Conservation (phyloP, 192 early-diverging fungal genomes). For the Haplosporangium gracile region DNA sequence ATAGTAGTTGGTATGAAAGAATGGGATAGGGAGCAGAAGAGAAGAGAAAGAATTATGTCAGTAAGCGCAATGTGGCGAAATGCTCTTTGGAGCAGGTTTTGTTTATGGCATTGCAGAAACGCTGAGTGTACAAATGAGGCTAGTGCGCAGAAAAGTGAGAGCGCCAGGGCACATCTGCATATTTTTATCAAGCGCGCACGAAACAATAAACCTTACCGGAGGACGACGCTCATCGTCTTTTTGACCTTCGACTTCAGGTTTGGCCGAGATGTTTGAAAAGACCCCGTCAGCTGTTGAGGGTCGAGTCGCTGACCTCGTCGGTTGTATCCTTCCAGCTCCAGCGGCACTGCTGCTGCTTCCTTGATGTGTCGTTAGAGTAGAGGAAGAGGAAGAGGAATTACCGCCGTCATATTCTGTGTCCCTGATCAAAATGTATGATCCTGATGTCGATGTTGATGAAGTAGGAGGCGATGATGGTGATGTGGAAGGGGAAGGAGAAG, state of each 20-base stretch:
- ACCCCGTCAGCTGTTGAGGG: constrained; percentile 64
- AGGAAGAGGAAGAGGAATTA: not conserved
- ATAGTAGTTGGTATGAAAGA: not conserved
- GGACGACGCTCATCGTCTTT: constrained; percentile 62
- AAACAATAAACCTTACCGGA: constrained; percentile 10
- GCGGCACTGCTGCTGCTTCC: not conserved
- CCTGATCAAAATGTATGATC: not conserved
- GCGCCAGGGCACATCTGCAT: not conserved
- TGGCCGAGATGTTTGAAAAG: constrained; percentile 69
- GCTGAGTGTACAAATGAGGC: no score
- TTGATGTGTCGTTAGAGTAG: not conserved
- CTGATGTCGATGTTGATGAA: not conserved
- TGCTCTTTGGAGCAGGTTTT: no score
- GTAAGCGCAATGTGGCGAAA: no score
- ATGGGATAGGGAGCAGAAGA: constrained; percentile 7
- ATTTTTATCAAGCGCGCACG: not conserved
- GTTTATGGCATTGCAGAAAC: no score
- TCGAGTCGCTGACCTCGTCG: constrained; percentile 27
- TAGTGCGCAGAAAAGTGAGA: no score
- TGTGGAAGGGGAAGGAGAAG: constrained; percentile 1
- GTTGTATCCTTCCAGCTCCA: not conserved
- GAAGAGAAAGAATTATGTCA: not conserved
- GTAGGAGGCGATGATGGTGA: not conserved
- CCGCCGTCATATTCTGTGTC: not conserved
- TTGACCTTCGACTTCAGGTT: constrained; percentile 63